Conservation (phyloP, 106 monocot genomes). For the Phalaenopsis equestris region DNA sequence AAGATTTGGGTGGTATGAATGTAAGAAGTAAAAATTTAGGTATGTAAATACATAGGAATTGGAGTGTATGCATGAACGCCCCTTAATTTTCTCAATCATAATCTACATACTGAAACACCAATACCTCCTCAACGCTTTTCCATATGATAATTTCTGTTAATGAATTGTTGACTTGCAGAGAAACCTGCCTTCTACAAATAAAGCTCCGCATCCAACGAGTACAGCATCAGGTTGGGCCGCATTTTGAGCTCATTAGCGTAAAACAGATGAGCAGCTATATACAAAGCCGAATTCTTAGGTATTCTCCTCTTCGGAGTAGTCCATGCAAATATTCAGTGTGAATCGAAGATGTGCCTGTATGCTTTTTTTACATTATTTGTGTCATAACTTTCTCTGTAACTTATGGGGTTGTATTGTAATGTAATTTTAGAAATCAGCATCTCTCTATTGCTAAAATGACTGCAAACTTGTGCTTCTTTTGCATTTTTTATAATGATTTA, state of each 20-base stretch:
- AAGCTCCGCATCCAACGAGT: constrained; percentile 22
- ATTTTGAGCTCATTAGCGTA: constrained; percentile 34
- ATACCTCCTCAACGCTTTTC: too few species aligned
- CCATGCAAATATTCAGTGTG: background rate
- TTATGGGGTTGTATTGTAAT: background rate
- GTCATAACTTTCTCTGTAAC: background rate
- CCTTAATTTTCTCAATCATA: background rate
- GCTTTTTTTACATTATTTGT: background rate
- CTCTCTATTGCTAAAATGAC: background rate
- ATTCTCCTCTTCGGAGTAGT: background rate
- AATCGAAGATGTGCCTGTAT: background rate
- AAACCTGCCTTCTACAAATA: constrained; percentile 51
- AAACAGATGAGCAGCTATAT: background rate
- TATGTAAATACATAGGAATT: too few species aligned
- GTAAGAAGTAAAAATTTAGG: too few species aligned
- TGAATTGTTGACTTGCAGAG: constrained; percentile 27
- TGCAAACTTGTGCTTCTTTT: background rate
- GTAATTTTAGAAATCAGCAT: background rate
- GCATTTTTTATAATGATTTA: background rate
- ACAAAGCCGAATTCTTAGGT: background rate
- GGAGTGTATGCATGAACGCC: too few species aligned
- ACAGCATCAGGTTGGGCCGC: constrained; percentile 77
- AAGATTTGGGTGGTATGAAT: too few species aligned
- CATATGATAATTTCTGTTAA: background rate
- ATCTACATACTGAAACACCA: background rate